phyloP scores from a whole-genome alignment of 2,329 filamentous ascomycete genomes.

The Pleurostoma richardsiae region DNA sequence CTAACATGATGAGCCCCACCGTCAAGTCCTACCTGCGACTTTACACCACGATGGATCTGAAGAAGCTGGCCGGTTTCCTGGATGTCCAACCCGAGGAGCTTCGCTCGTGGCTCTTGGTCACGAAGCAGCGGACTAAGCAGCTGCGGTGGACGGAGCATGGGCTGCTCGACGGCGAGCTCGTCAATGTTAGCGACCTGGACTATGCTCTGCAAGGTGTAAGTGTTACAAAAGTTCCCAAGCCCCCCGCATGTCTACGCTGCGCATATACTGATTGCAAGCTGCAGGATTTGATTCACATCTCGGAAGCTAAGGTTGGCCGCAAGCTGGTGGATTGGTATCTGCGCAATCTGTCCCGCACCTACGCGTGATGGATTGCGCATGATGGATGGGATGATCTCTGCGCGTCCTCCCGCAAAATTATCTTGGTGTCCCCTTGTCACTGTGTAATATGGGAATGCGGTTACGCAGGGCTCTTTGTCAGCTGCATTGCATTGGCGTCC shows the following conservation, averaged over 20 bases:
- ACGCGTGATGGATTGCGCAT: constrained; percentile 48
- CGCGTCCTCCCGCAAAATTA: neutral
- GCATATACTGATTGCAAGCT: constrained; percentile 14
- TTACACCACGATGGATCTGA: constrained; percentile 98
- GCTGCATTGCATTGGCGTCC: constrained; percentile 33
- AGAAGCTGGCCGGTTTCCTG: constrained; percentile 95
- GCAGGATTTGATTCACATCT: constrained; percentile 95
- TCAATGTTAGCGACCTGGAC: constrained; percentile 92
- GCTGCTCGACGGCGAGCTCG: constrained; percentile 84
- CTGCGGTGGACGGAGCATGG: constrained; percentile 89
- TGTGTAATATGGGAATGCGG: constrained; percentile 14
- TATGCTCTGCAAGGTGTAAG: constrained; percentile 92
- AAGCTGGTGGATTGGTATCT: constrained; percentile 99
- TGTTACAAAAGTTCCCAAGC: constrained; percentile 19
- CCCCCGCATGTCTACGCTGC: constrained; percentile 5
- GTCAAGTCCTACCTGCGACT: constrained; percentile 98
- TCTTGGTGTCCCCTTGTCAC: neutral
- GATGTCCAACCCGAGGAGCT: constrained; percentile 96
- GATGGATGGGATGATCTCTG: no score
- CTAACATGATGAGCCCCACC: constrained; percentile 95
- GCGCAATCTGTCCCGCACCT: constrained; percentile 91
- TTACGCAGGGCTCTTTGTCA: constrained; percentile 21
- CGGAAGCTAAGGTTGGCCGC: constrained; percentile 95
- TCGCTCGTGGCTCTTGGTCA: constrained; percentile 88
- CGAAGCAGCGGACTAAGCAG: constrained; percentile 98